phyloP scores from a whole-genome alignment of 1,284 basidiomycete genomes.

The Limonomyces culmigenus region DNA sequence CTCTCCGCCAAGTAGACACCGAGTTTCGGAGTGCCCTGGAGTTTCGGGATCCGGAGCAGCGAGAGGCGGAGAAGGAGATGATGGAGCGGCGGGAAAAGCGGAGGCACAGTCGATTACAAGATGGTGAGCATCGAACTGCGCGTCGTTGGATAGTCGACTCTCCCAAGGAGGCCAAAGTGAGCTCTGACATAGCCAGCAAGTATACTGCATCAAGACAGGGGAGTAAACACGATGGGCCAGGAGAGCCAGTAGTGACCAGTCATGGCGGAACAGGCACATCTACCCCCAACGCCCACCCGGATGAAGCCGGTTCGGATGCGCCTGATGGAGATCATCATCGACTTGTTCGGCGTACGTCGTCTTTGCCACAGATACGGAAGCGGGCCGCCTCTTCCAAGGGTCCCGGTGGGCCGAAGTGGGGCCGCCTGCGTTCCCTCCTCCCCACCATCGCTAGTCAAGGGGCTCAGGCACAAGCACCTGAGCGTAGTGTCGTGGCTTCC shows the following conservation, averaged over 20 bases:
- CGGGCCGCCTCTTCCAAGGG: constrained; percentile 3
- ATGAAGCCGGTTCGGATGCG: constrained; percentile 1
- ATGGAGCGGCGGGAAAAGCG: constrained; percentile 38
- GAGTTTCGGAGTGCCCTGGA: constrained; percentile 52
- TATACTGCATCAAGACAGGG: neutral
- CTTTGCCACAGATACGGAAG: constrained; percentile 23
- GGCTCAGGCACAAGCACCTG: constrained; percentile 10
- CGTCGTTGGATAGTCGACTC: constrained; percentile 42
- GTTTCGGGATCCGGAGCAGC: constrained; percentile 18
- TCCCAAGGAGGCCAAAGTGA: constrained; percentile 17
- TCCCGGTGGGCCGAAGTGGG: constrained; percentile 29
- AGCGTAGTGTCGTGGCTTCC: constrained; percentile 30
- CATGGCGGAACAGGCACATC: neutral
- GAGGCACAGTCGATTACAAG: constrained; percentile 23
- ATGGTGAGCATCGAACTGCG: constrained; percentile 21
- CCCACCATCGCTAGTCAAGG: constrained; percentile 27
- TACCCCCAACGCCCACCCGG: neutral
- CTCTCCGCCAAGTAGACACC: constrained; percentile 15
- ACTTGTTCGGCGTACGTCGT: constrained; percentile 22
- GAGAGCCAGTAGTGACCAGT: no score
- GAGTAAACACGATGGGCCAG: neutral
- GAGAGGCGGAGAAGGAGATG: constrained; percentile 21
- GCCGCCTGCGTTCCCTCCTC: constrained; percentile 43
- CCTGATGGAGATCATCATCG: no score
- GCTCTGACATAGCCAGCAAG: neutral